phyloP scores from a whole-genome alignment of 306 rosid species.

The Glycine soja region DNA sequence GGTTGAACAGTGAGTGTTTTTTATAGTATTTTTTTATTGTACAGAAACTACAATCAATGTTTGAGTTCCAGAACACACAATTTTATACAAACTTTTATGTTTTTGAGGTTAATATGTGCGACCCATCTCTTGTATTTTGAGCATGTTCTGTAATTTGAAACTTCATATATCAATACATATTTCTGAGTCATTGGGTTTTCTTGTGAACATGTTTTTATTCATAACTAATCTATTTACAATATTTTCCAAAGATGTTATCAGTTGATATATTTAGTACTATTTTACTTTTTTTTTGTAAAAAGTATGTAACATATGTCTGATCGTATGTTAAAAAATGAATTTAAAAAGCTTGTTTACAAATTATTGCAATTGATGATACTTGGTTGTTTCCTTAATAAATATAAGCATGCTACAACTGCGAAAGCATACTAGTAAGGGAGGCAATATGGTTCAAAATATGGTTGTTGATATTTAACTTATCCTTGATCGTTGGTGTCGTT shows the following conservation, averaged over 20 bases:
- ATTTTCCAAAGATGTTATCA: background rate
- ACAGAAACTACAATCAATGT: conserved; percentile 54
- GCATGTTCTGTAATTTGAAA: conserved; percentile 47
- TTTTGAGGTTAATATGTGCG: conserved; percentile 45
- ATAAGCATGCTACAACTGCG: background rate
- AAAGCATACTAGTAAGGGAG: background rate
- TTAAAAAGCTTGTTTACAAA: background rate
- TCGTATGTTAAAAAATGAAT: background rate
- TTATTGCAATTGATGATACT: background rate
- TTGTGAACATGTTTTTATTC: conserved; percentile 12
- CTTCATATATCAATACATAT: conserved; percentile 43
- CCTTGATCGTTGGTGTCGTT: background rate
- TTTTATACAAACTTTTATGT: conserved; percentile 43
- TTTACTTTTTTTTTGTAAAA: background rate
- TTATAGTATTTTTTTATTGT: conserved; percentile 42
- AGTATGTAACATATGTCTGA: background rate
- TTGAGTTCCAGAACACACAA: conserved; percentile 49
- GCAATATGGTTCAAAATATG: background rate
- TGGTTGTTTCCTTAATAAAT: background rate
- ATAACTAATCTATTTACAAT: background rate
- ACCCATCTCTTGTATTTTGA: conserved; percentile 40
- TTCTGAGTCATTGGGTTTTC: conserved; percentile 28
- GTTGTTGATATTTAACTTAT: background rate
- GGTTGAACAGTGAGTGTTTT: conserved; percentile 4
- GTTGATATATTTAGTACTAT: too few relatives aligned